Evolutionary conservation across 2,329 filamentous ascomycete species (phyloP).

Genomic region (Diaporthe ilicicola): DNA sequence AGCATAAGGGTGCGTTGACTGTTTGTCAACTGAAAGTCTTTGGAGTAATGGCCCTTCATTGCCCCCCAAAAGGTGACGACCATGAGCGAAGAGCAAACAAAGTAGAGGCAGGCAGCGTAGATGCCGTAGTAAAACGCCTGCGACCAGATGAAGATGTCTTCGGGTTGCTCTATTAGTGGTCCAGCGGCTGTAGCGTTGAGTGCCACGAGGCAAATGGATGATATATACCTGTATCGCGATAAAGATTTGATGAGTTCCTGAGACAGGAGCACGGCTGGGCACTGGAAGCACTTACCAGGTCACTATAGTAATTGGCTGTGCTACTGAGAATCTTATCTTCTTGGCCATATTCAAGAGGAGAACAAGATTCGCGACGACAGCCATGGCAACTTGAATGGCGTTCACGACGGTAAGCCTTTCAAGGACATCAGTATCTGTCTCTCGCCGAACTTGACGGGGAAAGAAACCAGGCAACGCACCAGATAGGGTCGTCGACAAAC

Average conservation of each 20-base stretch:
- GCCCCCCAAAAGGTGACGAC: constrained; percentile 84
- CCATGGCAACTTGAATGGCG: constrained; percentile 77
- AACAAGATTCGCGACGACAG: constrained; percentile 81
- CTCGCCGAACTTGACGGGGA: neutral
- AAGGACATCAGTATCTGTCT: neutral
- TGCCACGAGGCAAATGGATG: constrained; percentile 70
- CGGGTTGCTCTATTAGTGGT: constrained; percentile 53
- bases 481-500: constrained; percentile 73
- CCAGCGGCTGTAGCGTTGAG: constrained; percentile 73
- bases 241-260: constrained; percentile 35
- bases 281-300: constrained; percentile 74
- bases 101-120: constrained; percentile 81
- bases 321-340: constrained; percentile 80
- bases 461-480: constrained; percentile 54
- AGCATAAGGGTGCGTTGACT: constrained; percentile 89
- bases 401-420: constrained; percentile 77
- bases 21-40: constrained; percentile 80
- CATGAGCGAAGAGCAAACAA: constrained; percentile 79
- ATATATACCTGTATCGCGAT: constrained; percentile 59
- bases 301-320: constrained; percentile 83
- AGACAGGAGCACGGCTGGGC: constrained; percentile 48
- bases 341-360: constrained; percentile 88
- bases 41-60: constrained; percentile 72
- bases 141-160: constrained; percentile 69
- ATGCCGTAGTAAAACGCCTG: constrained; percentile 90